A percentile compares a stretch with the other conserved stretches of the same genome.
These are phyloP conservation scores for Cercospora sp. DNA, from an alignment of 2,329 filamentous ascomycete genomes.

Conservation along the genomic window DNA sequence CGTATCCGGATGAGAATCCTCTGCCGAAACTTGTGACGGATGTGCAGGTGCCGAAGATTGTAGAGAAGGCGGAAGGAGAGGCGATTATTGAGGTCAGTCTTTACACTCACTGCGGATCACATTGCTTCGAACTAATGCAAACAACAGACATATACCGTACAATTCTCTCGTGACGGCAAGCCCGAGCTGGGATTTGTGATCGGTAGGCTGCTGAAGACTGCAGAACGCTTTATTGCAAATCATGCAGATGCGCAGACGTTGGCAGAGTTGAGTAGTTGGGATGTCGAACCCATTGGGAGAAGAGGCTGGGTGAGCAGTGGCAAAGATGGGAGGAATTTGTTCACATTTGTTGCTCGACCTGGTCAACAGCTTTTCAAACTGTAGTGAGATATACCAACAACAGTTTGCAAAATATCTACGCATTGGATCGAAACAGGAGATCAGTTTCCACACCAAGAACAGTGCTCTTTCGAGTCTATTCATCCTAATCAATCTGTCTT, in stretches of 20 bases:
- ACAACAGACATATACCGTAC: slow-evolving; percentile 60
- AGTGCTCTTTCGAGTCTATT: neutral
- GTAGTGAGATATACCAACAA: neutral
- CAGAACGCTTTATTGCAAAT: slow-evolving; percentile 58
- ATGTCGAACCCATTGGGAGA: slow-evolving; percentile 52
- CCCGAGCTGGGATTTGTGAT: slow-evolving; percentile 54
- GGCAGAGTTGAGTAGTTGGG: slow-evolving; percentile 45
- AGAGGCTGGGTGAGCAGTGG: slow-evolving; percentile 47
- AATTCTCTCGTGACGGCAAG: slow-evolving; percentile 54
- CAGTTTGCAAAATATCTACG: neutral
- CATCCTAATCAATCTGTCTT: neutral
- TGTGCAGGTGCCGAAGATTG: slow-evolving; percentile 43
- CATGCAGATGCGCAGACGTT: slow-evolving; percentile 55
- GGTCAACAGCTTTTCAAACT: neutral
- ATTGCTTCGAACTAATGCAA: neutral
- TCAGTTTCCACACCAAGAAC: neutral
- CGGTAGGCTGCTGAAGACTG: slow-evolving; percentile 51
- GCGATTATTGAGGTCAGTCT: slow-evolving; percentile 55
- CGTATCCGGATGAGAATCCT: slow-evolving; percentile 52
- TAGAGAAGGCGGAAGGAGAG: slow-evolving; percentile 51
- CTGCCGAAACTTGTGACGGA: slow-evolving; percentile 48
- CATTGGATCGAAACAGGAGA: too few species aligned
- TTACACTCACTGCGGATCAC: neutral
- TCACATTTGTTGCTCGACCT: slow-evolving; percentile 28
- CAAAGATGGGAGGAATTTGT: slow-evolving; percentile 44